phyloP scores from a whole-genome alignment of 306 rosid genomes.

The Prunus campanulata region DNA sequence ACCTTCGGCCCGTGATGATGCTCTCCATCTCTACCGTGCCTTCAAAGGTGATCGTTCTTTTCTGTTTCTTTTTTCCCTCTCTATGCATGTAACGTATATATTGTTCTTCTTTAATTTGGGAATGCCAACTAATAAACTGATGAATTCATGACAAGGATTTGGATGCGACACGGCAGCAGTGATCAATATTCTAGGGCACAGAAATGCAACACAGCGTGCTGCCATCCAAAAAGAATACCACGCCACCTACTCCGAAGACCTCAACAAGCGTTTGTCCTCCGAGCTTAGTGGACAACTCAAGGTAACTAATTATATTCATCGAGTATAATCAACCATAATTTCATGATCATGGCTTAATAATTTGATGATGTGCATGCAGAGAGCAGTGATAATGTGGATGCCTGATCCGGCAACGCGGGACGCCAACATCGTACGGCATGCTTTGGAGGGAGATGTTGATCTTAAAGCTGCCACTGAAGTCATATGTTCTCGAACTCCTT shows the following conservation, averaged over 20 bases:
- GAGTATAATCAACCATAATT: background rate
- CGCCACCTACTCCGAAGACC: slow-evolving; percentile 56
- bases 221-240: slow-evolving; percentile 68
- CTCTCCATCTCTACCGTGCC: slow-evolving; percentile 68
- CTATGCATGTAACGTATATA: background rate
- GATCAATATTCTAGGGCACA: slow-evolving; percentile 65
- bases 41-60: slow-evolving; percentile 49
- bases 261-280: slow-evolving; percentile 54
- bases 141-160: slow-evolving; percentile 41
- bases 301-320: slow-evolving; percentile 29
- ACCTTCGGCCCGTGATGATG: slow-evolving; percentile 71
- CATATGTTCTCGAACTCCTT: slow-evolving; percentile 68
- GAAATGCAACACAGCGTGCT: slow-evolving; percentile 63
- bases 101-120: background rate
- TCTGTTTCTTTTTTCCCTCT: background rate
- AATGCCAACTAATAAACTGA: background rate
- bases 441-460: slow-evolving; percentile 29
- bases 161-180: slow-evolving; percentile 73
- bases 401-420: slow-evolving; percentile 79
- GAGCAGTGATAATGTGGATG: slow-evolving; percentile 72
- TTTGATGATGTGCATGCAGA: slow-evolving; percentile 33
- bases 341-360: background rate
- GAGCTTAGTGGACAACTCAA: slow-evolving; percentile 72
- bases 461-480: slow-evolving; percentile 73
- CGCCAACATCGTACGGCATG: slow-evolving; percentile 46